Evolutionary conservation across 306 rosid genomes (phyloP).

Genomic region (Fragaria iinumae): DNA sequence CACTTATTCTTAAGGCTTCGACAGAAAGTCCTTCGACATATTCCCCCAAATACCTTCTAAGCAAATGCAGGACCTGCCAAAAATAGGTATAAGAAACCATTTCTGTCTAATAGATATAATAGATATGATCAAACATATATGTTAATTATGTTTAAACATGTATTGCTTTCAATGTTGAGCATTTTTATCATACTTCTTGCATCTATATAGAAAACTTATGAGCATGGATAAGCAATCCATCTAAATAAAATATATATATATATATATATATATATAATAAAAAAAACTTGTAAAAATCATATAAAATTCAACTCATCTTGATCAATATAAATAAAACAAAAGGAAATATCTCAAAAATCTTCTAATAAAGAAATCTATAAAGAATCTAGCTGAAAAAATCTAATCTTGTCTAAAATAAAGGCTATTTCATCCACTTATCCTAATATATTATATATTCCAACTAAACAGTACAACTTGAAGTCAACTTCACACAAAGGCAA

Average conservation of each 20-base stretch:
- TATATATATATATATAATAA: not conserved
- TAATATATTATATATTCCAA: not conserved
- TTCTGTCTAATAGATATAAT: not conserved
- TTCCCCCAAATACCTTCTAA: slow-evolving; percentile 88
- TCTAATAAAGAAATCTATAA: not conserved
- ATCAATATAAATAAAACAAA: not conserved
- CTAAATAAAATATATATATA: not conserved
- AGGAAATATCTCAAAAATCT: not conserved
- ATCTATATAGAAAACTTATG: not conserved
- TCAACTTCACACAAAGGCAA: not conserved
- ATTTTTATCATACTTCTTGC: not conserved
- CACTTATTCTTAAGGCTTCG: slow-evolving; percentile 93
- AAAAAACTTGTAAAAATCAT: not conserved
- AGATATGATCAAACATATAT: not conserved
- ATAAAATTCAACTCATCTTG: not conserved
- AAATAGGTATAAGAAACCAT: not conserved
- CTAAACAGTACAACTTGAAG: not conserved
- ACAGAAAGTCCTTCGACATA: slow-evolving; percentile 94
- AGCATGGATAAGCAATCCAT: not conserved
- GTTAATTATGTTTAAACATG: not conserved
- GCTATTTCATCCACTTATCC: not conserved
- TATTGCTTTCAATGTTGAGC: not conserved
- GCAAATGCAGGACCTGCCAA: slow-evolving; percentile 83
- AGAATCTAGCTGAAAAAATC: not conserved
- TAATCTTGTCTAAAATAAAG: not conserved